phyloP scores from a whole-genome alignment of 2,329 filamentous ascomycete genomes.

The Aspergillus phoenicis region DNA sequence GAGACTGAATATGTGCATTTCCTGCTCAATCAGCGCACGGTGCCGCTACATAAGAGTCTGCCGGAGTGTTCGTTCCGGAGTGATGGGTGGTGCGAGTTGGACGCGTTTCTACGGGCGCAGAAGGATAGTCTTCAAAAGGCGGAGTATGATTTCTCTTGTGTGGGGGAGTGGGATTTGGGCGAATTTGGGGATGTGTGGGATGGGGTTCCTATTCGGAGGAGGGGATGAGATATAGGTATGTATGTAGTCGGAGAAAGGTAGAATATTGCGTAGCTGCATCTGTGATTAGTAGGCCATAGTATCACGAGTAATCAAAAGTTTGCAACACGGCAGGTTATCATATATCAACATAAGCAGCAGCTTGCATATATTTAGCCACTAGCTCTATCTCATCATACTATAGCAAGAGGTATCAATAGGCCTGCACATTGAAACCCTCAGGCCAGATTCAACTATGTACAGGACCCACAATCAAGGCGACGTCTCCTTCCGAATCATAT shows the following conservation, averaged over 20 bases:
- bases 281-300: not conserved
- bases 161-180: constrained; percentile 47
- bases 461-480: not conserved
- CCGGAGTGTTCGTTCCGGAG: constrained; percentile 60
- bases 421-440: constrained; percentile 2
- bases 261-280: not conserved
- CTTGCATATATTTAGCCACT: not conserved
- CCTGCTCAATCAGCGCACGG: constrained; percentile 71
- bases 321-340: too few relatives aligned
- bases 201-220: constrained; percentile 18
- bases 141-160: constrained; percentile 67
- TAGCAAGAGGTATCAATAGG: constrained; percentile 3
- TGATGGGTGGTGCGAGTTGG: constrained; percentile 77
- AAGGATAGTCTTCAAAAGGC: constrained; percentile 60
- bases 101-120: constrained; percentile 66
- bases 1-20: constrained; percentile 74
- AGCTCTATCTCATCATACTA: not conserved
- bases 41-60: constrained; percentile 69
- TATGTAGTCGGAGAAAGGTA: not conserved
- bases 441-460: not conserved
- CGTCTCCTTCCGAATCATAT: constrained; percentile 32
- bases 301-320: too few relatives aligned
- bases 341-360: too few relatives aligned
- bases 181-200: constrained; percentile 29
- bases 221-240: not conserved